Evolutionary conservation across 169 alveolate species (phyloP), one percentile per base, ranked within the genome.

Genomic region (Cryptosporidium parvum): DNA sequence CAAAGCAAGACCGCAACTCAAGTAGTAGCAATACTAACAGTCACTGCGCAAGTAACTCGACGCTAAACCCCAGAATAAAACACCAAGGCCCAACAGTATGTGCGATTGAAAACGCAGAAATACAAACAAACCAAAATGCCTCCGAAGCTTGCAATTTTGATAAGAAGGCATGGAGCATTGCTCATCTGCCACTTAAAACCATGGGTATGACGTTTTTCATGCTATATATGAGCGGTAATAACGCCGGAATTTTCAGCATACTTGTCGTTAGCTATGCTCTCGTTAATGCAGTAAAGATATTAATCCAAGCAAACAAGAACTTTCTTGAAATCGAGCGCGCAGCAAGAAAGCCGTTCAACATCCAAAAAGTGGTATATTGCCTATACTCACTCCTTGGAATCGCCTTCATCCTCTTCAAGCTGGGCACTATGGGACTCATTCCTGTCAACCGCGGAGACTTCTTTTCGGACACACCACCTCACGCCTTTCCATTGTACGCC

Each of bases 131-230:
- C 8, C 23, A 61, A 12, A 29, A 21, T 37, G 6, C 72, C 2
- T 31, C 21, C 1, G 5, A 26, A 31, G 33, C 21, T 6, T 31
- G 26, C 37, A 45, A 48, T 44, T 37, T 69, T 7, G 29, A 69
- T 29, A 69, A 69, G 8, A 69, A 69, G 7, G 84, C 84, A 12
- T 69, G 84, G 84, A 69, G 31, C 37, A 69, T 26, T 26, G 48
- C 84, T 16, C 61, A 37, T n/a, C n/a, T 69, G 10, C 84, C 84
- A 18, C 61, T 69, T 44, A 69, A 69, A 35, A 37, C 84, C 37
- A 69, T 69, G 84, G 58, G 84, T 2, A 69, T 69, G 84, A 69
- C 84, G 12, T 69, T 69, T 18, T 18, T 69, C n/a, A 69, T 69
- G 84, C 6, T 69, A 2, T 69, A 69, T 18, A 69, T 69, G 65